Evolutionary conservation across 2,329 filamentous ascomycete genomes (phyloP).

Genomic region (Alternaria alternata): DNA sequence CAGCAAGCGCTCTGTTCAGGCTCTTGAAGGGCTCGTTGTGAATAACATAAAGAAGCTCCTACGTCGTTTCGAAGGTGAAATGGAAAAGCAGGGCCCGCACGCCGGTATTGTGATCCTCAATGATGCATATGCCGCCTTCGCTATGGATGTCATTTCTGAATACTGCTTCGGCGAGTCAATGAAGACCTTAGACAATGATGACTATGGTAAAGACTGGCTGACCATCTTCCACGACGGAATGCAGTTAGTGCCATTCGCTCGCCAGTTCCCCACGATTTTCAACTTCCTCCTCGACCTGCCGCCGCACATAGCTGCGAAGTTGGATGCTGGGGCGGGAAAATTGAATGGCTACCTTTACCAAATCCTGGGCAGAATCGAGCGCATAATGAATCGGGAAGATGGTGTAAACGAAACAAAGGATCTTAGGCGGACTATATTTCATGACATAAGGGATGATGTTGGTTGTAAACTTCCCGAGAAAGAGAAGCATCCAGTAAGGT

Average conservation of each 20-base stretch:
- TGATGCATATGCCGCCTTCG: conserved; percentile 19
- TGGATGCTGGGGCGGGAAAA: background rate
- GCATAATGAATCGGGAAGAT: background rate
- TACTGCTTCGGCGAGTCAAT: conserved; percentile 19
- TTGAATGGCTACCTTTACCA: background rate
- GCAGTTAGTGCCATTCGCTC: background rate
- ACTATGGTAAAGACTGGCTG: conserved; percentile 13
- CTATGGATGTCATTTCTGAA: conserved; percentile 24
- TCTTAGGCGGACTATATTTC: background rate
- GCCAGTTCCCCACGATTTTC: background rate
- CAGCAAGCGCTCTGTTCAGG: conserved; percentile 17
- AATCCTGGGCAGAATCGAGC: background rate
- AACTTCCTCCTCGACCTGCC: background rate
- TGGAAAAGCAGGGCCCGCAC: background rate
- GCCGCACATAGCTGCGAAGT: background rate
- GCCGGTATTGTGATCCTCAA: conserved; percentile 11
- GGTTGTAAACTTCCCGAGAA: conserved; percentile 9
- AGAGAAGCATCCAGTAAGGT: conserved; percentile 24
- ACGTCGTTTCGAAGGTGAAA: background rate
- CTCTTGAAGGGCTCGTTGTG: conserved; percentile 27
- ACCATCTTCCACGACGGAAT: background rate
- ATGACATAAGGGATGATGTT: background rate
- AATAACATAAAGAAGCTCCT: background rate
- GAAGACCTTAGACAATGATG: background rate
- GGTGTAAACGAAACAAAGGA: background rate